phyloP scores from a whole-genome alignment of 2,329 filamentous ascomycete genomes.

The Pseudogymnoascus sp. region DNA sequence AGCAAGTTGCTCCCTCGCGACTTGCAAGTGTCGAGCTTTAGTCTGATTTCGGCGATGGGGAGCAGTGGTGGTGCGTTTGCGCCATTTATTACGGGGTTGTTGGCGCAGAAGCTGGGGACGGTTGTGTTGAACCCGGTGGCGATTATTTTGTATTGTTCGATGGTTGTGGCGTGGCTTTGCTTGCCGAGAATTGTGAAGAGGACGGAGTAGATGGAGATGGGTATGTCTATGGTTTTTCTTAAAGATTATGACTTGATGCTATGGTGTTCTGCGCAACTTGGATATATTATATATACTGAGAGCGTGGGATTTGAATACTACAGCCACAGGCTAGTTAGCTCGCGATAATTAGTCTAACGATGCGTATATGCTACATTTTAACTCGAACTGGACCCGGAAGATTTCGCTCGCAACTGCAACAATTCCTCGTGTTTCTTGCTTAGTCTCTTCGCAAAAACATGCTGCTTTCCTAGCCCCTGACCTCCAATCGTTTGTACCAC shows the following conservation, averaged over 20 bases:
- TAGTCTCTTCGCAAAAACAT: too few species aligned
- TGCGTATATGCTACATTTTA: too few species aligned
- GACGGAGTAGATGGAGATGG: conserved; percentile 39
- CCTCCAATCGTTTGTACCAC: too few species aligned
- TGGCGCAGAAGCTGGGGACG: conserved; percentile 39
- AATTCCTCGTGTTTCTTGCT: too few species aligned
- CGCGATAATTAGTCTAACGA: too few species aligned
- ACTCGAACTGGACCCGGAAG: too few species aligned
- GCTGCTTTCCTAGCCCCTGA: too few species aligned
- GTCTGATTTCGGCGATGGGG: conserved; percentile 62
- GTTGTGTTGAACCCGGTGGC: conserved; percentile 50
- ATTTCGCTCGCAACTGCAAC: too few species aligned
- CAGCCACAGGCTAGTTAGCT: not conserved
- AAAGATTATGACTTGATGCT: not conserved
- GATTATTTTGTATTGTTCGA: conserved; percentile 55
- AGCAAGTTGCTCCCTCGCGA: conserved; percentile 50
- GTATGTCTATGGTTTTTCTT: not conserved
- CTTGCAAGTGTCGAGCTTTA: conserved; percentile 55
- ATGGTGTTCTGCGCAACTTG: not conserved
- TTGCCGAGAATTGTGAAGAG: conserved; percentile 53
- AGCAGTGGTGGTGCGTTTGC: conserved; percentile 61
- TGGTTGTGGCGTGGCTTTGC: conserved; percentile 58
- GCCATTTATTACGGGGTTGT: conserved; percentile 42
- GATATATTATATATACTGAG: not conserved
- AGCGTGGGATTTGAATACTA: not conserved